Conservation (phyloP, 306 rosid species). For the Ormosia emarginata region DNA sequence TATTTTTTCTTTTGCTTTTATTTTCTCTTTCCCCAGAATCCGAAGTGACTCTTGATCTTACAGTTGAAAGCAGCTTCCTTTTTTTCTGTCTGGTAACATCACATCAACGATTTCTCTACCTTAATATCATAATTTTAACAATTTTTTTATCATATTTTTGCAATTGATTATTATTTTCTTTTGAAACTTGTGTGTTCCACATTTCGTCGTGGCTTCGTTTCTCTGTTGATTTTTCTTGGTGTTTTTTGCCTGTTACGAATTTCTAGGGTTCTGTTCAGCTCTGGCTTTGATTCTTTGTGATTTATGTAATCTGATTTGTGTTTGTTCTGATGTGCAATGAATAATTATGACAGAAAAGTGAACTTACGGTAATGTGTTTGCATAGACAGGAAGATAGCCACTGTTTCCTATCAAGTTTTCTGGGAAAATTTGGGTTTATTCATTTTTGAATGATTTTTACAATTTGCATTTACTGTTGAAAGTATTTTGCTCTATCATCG, state of each 20-base stretch:
- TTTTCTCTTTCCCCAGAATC: background rate
- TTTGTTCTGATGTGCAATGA: background rate
- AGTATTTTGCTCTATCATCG: background rate
- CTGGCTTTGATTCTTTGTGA: background rate
- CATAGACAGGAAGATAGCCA: background rate
- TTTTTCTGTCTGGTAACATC: background rate
- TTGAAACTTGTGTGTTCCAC: background rate
- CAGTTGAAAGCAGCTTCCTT: background rate
- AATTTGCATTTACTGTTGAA: background rate
- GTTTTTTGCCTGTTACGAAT: background rate
- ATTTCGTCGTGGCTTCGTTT: background rate
- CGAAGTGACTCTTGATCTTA: slow-evolving; percentile 18
- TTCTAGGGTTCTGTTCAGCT: slow-evolving; percentile 43
- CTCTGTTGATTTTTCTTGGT: background rate
- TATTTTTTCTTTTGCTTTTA: background rate
- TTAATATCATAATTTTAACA: background rate
- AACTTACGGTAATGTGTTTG: slow-evolving; percentile 16
- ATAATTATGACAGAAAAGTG: background rate
- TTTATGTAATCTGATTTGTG: background rate
- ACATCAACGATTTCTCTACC: background rate
- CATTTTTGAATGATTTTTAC: background rate
- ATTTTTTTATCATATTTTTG: background rate
- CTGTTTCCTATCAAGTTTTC: background rate
- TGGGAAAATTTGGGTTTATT: background rate
- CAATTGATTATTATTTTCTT: background rate